These are phyloP conservation scores for Barbarea vulgaris DNA, from an alignment of 345 rosid genomes.

Conservation along the genomic window DNA sequence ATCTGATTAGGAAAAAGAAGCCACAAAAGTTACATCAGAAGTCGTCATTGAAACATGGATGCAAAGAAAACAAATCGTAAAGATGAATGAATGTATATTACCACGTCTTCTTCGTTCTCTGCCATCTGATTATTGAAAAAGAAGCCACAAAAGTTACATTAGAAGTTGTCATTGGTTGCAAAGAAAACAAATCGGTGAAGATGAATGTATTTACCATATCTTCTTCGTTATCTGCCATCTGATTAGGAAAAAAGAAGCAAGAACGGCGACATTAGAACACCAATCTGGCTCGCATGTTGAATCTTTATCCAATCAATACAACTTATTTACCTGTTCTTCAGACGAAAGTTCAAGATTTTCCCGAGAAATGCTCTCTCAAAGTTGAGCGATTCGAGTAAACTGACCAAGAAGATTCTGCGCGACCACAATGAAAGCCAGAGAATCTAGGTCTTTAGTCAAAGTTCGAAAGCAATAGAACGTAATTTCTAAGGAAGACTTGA, in stretches of 20 bases:
- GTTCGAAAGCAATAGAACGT: not conserved
- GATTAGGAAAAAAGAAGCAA: constrained; percentile 49
- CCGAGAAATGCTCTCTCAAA: not conserved
- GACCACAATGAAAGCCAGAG: not conserved
- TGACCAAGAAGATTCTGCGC: not conserved
- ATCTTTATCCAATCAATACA: not conserved
- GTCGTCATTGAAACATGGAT: not conserved
- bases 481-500: constrained; percentile 1
- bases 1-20: constrained; percentile 47
- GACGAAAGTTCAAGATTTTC: not conserved
- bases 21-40: constrained; percentile 57
- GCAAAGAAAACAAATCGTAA: not conserved
- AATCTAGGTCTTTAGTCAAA: not conserved
- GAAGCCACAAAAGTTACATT: constrained; percentile 54
- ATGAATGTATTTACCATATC: constrained; percentile 46
- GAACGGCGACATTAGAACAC: constrained; percentile 54
- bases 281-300: not conserved
- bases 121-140: constrained; percentile 46
- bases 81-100: constrained; percentile 26
- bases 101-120: constrained; percentile 50
- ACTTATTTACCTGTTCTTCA: not conserved
- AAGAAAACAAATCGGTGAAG: not conserved
- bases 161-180: constrained; percentile 7
- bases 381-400: not conserved
- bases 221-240: constrained; percentile 47